A percentile compares a stretch with the other conserved stretches of the same genome.
These are phyloP conservation scores for Carex arenaria DNA, from an alignment of 202 grass and related monocot species.

Conservation along the genomic window DNA sequence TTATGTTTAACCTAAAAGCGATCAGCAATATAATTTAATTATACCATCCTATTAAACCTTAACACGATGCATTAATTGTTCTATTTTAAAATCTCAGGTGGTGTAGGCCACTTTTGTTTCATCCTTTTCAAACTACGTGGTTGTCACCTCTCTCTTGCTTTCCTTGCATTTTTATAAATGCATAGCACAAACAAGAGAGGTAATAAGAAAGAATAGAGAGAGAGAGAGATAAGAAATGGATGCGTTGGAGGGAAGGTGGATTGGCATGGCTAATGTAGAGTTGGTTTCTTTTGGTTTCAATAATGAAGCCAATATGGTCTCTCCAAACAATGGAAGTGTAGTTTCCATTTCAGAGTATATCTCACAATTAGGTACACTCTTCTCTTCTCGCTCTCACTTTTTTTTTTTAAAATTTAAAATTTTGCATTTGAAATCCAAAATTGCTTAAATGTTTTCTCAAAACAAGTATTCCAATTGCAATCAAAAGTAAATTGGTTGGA, in stretches of 20 bases:
- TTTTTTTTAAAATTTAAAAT: not conserved
- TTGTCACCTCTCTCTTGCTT: not conserved
- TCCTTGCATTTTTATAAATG: not conserved
- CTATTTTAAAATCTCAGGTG: not conserved
- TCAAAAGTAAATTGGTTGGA: not conserved
- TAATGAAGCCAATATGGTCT: not conserved
- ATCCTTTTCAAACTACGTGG: not conserved
- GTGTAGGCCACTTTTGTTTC: not conserved
- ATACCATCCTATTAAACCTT: not conserved
- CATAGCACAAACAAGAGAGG: not conserved
- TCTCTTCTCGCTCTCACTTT: not conserved
- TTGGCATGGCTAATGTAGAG: not conserved
- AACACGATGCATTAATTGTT: not conserved
- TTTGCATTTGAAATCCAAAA: not conserved
- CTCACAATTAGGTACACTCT: conserved; percentile 5
- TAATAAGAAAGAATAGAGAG: not conserved
- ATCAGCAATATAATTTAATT: not conserved
- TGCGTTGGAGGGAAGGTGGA: not conserved
- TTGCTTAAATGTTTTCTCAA: not conserved
- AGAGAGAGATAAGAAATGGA: not conserved
- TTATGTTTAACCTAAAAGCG: not conserved
- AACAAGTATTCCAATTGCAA: not conserved
- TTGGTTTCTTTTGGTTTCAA: not conserved
- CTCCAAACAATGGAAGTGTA: not conserved
- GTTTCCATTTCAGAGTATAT: not conserved